Base-by-base conservation (phyloP, 352 stramenopile species). In the Globisporangium acanthophoron region DNA sequence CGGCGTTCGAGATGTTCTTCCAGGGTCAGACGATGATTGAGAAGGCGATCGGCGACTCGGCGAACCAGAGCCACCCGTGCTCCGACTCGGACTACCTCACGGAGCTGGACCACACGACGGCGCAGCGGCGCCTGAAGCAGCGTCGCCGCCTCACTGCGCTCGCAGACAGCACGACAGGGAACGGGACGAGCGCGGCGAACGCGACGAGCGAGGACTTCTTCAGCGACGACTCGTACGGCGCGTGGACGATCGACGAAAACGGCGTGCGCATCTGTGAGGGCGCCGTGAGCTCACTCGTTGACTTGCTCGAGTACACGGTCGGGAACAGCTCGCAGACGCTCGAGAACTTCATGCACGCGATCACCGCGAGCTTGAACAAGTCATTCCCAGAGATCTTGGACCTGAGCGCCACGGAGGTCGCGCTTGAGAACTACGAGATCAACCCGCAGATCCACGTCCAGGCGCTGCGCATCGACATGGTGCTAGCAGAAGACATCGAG, bases 11-110 rank as follows among this genome's bases (percentile, higher is more conserved):
- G 27, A 63, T 81, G n/a, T 60, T 78, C 39, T 45, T 85, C 7
- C 72, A 78, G 21, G 74, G 65, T 6, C 75, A 67, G n/a, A 52
- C 73, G 37, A 68, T 76, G 58, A 31, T 80, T 24, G 74, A 85
- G 35, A 59, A 66, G 15, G 62, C 68, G 1, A 67, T 76, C 5
- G 67, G 60, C 5, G 73, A 84, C 39, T 59, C 67, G 0, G 56
- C 54, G 24, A 62, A 61, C 20, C 49, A 65, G n/a, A 67, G 69
- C 15, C 70, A 84, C 54, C 62, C 62, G 29, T 84, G 74, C 54
- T 67, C 60, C 18, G 49, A 69, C n/a, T 78, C 69, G 7, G 74
- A 84, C 48, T 39, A 58, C 21, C 62, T 60, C 35, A 61, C 50
- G 1, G 59, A 78, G 13, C 55, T 73, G 3, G 61, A 74, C 40